A percentile compares a stretch with the other conserved stretches of the same genome.
These are phyloP conservation scores for Naganishia kalamii DNA, from an alignment of 768 basidiomycete species.

Conservation along the genomic window DNA sequence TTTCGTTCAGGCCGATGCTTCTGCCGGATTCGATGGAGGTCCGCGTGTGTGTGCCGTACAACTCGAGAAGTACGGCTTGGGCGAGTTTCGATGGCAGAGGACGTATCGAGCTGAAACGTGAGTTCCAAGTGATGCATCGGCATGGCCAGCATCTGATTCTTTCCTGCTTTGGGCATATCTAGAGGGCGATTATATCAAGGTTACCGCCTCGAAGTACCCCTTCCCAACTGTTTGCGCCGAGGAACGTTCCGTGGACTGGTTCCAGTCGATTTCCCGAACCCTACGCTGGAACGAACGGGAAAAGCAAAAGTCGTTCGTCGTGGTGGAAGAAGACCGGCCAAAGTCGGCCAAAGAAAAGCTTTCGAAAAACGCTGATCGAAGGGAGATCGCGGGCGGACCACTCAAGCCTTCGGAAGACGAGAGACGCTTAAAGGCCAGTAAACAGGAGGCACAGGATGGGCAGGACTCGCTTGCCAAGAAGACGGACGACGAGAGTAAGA, in stretches of 20 bases:
- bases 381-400: background rate
- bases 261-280: constrained; percentile 90
- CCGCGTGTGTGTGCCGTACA: constrained; percentile 97
- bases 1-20: constrained; percentile 98
- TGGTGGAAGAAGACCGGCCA: constrained; percentile 78
- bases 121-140: constrained; percentile 41
- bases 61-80: constrained; percentile 97
- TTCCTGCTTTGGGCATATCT: constrained; percentile 8
- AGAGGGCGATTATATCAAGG: constrained; percentile 99
- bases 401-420: constrained; percentile 20
- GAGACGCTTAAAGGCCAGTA: constrained; percentile 21
- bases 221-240: constrained; percentile 98
- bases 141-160: background rate
- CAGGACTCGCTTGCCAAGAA: background rate
- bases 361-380: constrained; percentile 15
- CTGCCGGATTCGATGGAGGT: constrained; percentile 97
- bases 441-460: constrained; percentile 23
- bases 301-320: constrained; percentile 96
- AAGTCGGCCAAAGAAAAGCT: constrained; percentile 39
- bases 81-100: constrained; percentile 97
- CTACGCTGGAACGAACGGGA: constrained; percentile 99
- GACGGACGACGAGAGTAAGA: background rate
- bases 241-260: constrained; percentile 98
- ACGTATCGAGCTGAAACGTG: constrained; percentile 89
- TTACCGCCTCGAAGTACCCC: constrained; percentile 92